These are phyloP conservation scores for Pythium volutum DNA, from an alignment of 352 stramenopile species.

Conservation along the genomic window DNA sequence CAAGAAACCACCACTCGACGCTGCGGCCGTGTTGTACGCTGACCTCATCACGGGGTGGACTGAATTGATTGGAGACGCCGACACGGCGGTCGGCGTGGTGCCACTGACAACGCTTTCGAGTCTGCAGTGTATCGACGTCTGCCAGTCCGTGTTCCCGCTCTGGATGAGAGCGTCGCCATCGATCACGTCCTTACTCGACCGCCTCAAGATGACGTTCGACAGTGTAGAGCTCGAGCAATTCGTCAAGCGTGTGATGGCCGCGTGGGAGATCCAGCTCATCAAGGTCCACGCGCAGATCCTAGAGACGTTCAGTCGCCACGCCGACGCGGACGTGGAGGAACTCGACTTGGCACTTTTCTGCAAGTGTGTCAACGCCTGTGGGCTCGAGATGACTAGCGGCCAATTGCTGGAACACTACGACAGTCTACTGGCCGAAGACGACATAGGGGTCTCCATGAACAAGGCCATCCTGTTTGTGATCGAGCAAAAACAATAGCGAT, in stretches of 20 bases:
- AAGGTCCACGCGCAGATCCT: constrained; percentile 25
- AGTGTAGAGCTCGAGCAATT: constrained; percentile 37
- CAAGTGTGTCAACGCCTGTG: constrained; percentile 29
- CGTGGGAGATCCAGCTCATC: constrained; percentile 45
- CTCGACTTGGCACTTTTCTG: constrained; percentile 47
- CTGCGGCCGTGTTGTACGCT: constrained; percentile 34
- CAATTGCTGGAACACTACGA: constrained; percentile 62
- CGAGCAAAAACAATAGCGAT: constrained; percentile 25
- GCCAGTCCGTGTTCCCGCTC: constrained; percentile 37
- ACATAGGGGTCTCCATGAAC: constrained; percentile 27
- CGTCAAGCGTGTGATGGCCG: constrained; percentile 35
- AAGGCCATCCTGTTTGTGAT: constrained; percentile 32
- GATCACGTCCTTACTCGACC: constrained; percentile 15
- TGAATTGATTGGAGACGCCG: constrained; percentile 67
- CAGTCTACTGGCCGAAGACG: constrained; percentile 36
- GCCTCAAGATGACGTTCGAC: constrained; percentile 28
- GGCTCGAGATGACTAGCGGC: constrained; percentile 48
- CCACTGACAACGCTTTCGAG: constrained; percentile 17
- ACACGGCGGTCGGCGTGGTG: constrained; percentile 17
- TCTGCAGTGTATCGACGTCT: constrained; percentile 39
- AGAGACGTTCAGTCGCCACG: constrained; percentile 21
- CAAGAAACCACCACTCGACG: constrained; percentile 29
- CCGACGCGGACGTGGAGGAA: background rate
- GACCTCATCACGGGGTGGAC: constrained; percentile 50
- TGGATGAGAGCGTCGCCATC: constrained; percentile 35